Evolutionary conservation across 2,329 filamentous ascomycete genomes (phyloP), one percentile per base, ranked within the genome.

Genomic region (Rutstroemia sp.): DNA sequence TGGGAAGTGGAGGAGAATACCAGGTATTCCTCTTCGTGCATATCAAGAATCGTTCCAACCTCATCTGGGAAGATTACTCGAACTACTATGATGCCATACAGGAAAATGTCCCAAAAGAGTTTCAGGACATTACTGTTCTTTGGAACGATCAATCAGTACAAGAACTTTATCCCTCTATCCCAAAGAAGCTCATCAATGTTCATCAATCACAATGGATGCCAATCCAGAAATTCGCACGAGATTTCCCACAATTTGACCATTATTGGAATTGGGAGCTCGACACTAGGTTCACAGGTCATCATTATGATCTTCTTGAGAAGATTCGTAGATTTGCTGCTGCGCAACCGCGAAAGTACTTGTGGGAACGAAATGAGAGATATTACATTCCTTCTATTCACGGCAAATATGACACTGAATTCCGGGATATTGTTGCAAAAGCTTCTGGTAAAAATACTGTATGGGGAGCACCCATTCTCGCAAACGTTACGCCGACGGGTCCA

Each of bases 1-100:
- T 95, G 56, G 83, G 84, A 58, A 87, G 87, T 16, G 89, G 89
- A 17, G 89, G 88, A 38, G 84, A 92, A 71, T 95, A 91, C 66
- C 82, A 91, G 63, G 84, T 94, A 1, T 88, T 89, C 66, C 75
- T 95, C 30, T 78, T 95, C 25, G 81, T 95, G 14, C 88, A 95
- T 60, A 85, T 91, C 71, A 89, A 88, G 69, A 82, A 87, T 55
- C 72, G 76, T 48, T 72, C 74, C 3, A 71, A 76, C 14, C 74
- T 78, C 21, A 82, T 88, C 47, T 86, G 81, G 71, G 76, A 79
- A n/a, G 76, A 82, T 62, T 70, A 78, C 10, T 73, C 76, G 27
- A 75, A 78, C 1, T 87, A 90, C 65, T 73, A 82, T 36, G 72
- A 76, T 21, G 76, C 85, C 3, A 74, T 91, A 5, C 71, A 78